Base-by-base conservation (phyloP, 2,329 filamentous ascomycete genomes). In the Phyllosticta capitalensis region DNA sequence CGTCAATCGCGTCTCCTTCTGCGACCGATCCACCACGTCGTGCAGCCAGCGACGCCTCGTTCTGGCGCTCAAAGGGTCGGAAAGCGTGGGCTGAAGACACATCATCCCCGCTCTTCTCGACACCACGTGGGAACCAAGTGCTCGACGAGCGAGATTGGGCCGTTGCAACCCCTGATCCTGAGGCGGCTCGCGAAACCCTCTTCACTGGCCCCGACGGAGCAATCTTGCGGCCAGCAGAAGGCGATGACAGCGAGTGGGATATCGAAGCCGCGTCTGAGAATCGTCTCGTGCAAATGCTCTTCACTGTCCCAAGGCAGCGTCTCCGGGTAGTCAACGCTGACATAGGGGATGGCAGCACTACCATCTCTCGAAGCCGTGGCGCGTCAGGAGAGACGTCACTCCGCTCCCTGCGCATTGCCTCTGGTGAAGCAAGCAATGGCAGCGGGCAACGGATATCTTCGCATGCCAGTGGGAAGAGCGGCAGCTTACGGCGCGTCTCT, bases 291-390 rank as follows among this genome's bases (percentile, higher is more conserved):
- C 78, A 78, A 59, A 75, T 81, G 69, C 94, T 95, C 83, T 97
- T 96, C 72, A 96, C 92, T 0, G 90, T 96, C 62, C 92, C 94
- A 2, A 90, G 87, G 71, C 88, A 92, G 72, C 84, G 85, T 65
- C 74, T 97, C 63, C 78, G 92, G 24, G 91, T 97, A n/a, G 92
- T 96, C 20, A 97, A 97, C 28, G 59, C 56, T 12, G 59, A 61
- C 26, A 9, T 24, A 7, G 53, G 56, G 49, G 24, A 28, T 9
- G 50, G 28, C 9, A 52, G 58, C 24, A 45, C 38, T 14, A n/a
- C 17, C 38, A 45, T 45, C n/a, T 45, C 38, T 45, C 38, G 14
- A 19, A 45, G 38, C 38, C 38, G 38, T n/a, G 38, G 38, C 38
- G 38, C 38, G 14, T 45, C 38, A 45, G 38, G 38, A n/a, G 38